A percentile compares a stretch with the other conserved stretches of the same genome.
These are phyloP conservation scores for Chalaropsis thielavioides DNA, from an alignment of 2,329 filamentous ascomycete genomes.

Conservation along the genomic window DNA sequence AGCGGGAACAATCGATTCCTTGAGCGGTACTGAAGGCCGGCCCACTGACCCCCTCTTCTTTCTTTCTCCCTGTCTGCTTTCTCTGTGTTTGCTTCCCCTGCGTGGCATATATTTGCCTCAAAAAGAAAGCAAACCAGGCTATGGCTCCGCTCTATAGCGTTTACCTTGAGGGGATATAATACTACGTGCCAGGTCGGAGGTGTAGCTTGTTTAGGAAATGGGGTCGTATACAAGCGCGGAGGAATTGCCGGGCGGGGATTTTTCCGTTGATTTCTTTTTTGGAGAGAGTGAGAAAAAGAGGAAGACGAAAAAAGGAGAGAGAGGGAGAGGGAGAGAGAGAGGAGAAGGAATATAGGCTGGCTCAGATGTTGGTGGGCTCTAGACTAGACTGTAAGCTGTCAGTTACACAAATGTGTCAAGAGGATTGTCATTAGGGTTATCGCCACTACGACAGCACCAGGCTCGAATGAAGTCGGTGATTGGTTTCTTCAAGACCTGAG, in stretches of 20 bases:
- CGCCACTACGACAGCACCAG: background rate
- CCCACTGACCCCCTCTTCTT: background rate
- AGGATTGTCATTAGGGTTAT: no score
- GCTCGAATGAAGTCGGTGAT: background rate
- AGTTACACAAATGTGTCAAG: background rate
- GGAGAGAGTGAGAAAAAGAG: background rate
- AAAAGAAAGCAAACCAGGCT: background rate
- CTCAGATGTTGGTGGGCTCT: background rate
- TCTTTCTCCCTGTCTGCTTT: no score
- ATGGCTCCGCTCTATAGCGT: background rate
- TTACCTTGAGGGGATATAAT: no score
- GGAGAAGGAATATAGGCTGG: background rate
- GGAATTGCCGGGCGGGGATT: background rate
- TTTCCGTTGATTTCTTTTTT: background rate
- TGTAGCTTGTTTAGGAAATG: conserved; percentile 2
- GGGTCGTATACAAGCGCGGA: background rate
- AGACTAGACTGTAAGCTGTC: background rate
- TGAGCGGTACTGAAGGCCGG: background rate
- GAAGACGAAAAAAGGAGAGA: background rate
- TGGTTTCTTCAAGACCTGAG: background rate
- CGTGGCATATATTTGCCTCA: background rate
- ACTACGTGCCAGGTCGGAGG: background rate
- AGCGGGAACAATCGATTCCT: background rate
- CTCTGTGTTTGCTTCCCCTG: background rate
- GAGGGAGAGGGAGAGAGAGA: background rate